phyloP scores from a whole-genome alignment of 2,329 filamentous ascomycete genomes.

The Diaporthe vexans region DNA sequence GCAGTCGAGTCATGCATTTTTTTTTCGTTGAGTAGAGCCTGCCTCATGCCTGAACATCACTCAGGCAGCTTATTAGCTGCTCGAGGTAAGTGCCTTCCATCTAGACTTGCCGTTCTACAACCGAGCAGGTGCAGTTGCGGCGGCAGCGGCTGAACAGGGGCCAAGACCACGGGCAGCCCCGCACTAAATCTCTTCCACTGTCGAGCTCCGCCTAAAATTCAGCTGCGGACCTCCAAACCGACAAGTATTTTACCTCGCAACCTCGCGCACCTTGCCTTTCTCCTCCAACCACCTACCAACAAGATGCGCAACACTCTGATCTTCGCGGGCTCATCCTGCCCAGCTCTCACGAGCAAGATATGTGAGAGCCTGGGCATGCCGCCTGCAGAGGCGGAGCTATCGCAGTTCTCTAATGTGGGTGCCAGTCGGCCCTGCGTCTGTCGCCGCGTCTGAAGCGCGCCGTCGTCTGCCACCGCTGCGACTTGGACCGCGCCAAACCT shows the following conservation, averaged over 20 bases:
- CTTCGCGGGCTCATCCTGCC: slow-evolving; percentile 77
- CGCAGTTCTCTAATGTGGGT: slow-evolving; percentile 76
- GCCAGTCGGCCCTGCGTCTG: slow-evolving; percentile 35
- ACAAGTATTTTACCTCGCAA: slow-evolving; percentile 23
- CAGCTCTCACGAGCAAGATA: slow-evolving; percentile 74
- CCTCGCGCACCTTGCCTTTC: slow-evolving; percentile 43
- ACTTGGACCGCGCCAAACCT: slow-evolving; percentile 9
- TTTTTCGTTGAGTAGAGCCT: neutral
- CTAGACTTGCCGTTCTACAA: neutral
- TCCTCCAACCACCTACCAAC: slow-evolving; percentile 33
- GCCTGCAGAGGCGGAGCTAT: slow-evolving; percentile 74
- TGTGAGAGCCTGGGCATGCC: slow-evolving; percentile 77
- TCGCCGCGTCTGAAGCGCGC: slow-evolving; percentile 45
- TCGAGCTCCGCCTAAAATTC: slow-evolving; percentile 36
- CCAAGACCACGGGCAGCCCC: neutral
- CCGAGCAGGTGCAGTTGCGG: neutral
- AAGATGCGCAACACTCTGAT: slow-evolving; percentile 77
- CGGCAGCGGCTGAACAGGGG: neutral
- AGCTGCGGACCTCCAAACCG: slow-evolving; percentile 10
- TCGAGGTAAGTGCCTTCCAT: too few species aligned
- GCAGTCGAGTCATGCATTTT: neutral
- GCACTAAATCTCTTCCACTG: slow-evolving; percentile 35
- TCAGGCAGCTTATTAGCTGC: neutral
- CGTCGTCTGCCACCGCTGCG: slow-evolving; percentile 33
- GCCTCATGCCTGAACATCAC: neutral